These are phyloP conservation scores for Rutstroemia sp. DNA, from an alignment of 2,329 filamentous ascomycete genomes.

Conservation along the genomic window DNA sequence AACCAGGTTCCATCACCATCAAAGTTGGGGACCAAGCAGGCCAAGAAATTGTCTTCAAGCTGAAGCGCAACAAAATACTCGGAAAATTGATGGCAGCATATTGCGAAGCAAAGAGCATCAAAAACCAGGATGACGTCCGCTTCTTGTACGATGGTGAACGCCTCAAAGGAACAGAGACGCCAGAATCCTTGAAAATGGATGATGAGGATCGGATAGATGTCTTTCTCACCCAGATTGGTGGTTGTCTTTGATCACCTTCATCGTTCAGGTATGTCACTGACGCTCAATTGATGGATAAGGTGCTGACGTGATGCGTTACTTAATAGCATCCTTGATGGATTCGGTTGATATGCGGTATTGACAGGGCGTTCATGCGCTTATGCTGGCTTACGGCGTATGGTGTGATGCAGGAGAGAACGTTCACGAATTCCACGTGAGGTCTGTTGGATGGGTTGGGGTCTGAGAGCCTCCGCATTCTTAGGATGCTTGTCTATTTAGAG, in stretches of 20 bases:
- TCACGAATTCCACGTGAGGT: too few species aligned
- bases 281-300: not conserved
- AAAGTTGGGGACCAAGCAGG: not conserved
- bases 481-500: too few species aligned
- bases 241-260: not conserved
- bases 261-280: not conserved
- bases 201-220: not conserved
- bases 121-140: not conserved
- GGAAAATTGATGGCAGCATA: conserved; percentile 1
- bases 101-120: not conserved
- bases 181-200: not conserved
- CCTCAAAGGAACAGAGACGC: not conserved
- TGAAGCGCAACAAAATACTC: not conserved
- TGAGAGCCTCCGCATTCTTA: too few species aligned
- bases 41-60: not conserved
- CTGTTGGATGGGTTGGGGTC: too few species aligned
- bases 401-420: not conserved
- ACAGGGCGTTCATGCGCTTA: not conserved
- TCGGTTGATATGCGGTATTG: not conserved
- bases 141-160: not conserved
- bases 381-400: not conserved
- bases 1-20: not conserved
- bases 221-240: not conserved
- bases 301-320: not conserved
- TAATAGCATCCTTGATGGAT: not conserved